A percentile compares a stretch with the other conserved stretches of the same genome.
These are phyloP conservation scores for Trypethelium eluteriae DNA, from an alignment of 495 filamentous ascomycete genomes.

Conservation along the genomic window DNA sequence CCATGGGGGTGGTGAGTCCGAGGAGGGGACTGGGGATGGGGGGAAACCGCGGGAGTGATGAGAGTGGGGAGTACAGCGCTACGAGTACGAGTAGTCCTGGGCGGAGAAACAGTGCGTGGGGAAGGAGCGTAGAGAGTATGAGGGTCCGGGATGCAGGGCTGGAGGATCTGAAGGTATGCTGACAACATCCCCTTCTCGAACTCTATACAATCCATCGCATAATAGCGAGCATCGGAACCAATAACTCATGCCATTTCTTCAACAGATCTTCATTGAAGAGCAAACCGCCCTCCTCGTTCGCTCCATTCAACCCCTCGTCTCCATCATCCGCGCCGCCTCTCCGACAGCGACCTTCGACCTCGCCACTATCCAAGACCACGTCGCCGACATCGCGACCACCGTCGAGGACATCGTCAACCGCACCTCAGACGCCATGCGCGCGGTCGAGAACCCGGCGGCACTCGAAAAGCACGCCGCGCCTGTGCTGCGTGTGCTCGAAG, in stretches of 20 bases:
- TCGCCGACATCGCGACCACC: conserved; percentile 60
- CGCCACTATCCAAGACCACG: conserved; percentile 58
- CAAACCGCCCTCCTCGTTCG: conserved; percentile 74
- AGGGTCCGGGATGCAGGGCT: neutral
- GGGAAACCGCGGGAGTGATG: neutral
- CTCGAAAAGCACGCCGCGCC: conserved; percentile 51
- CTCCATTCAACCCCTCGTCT: conserved; percentile 73
- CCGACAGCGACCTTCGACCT: conserved; percentile 55
- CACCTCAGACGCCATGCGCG: conserved; percentile 51
- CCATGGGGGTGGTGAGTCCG: neutral
- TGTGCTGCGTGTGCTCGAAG: conserved; percentile 55
- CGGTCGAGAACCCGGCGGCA: conserved; percentile 27
- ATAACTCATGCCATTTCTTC: neutral
- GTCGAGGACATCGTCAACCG: conserved; percentile 61
- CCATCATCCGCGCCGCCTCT: conserved; percentile 61
- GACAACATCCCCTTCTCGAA: neutral
- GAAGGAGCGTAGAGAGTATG: conserved; percentile 12
- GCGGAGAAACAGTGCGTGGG: neutral
- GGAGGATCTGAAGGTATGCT: conserved; percentile 9
- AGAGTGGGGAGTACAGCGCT: neutral
- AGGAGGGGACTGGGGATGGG: neutral
- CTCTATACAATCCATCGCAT: too few relatives aligned
- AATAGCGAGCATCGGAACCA: too few relatives aligned
- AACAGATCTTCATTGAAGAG: conserved; percentile 71
- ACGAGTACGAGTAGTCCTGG: neutral